Conservation (phyloP, 169 alveolate genomes). For the Plasmodium gonderi region DNA sequence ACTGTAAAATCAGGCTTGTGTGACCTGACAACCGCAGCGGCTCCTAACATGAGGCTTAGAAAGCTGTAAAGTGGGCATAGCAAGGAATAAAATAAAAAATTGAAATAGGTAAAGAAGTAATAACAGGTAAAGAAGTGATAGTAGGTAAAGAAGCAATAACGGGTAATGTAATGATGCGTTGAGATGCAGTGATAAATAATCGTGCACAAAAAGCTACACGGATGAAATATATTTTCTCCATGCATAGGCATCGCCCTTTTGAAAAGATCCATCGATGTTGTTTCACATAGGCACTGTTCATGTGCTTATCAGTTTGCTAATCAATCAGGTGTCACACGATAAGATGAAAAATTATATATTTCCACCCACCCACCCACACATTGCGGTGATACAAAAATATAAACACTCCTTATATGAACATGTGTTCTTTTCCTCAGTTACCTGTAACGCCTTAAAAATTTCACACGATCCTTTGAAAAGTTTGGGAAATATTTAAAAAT, state of each 20-base stretch:
- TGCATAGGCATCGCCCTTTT: too few species aligned
- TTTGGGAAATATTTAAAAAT: conserved; percentile 62
- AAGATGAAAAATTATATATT: too few species aligned
- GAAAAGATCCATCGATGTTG: too few species aligned
- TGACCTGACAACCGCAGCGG: background rate
- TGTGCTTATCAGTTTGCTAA: too few species aligned
- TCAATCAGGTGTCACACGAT: too few species aligned
- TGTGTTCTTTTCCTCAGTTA: background rate
- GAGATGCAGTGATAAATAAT: background rate
- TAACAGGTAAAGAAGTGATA: background rate
- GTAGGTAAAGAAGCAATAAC: too few species aligned
- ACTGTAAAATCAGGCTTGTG: conserved; percentile 59
- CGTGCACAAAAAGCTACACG: too few species aligned
- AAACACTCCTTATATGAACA: background rate
- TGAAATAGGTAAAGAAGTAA: background rate
- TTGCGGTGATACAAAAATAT: background rate
- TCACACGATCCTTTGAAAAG: conserved; percentile 65
- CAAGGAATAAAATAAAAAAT: background rate
- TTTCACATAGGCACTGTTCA: too few species aligned
- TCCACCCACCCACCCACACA: background rate
- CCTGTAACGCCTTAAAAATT: conserved; percentile 74
- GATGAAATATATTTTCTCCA: too few species aligned
- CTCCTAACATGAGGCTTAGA: conserved; percentile 52
- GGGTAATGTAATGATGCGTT: too few species aligned
- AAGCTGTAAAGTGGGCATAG: conserved; percentile 20